Evolutionary conservation across 2,329 filamentous ascomycete genomes (phyloP).

Genomic region (Arthrobotrys musiformis): DNA sequence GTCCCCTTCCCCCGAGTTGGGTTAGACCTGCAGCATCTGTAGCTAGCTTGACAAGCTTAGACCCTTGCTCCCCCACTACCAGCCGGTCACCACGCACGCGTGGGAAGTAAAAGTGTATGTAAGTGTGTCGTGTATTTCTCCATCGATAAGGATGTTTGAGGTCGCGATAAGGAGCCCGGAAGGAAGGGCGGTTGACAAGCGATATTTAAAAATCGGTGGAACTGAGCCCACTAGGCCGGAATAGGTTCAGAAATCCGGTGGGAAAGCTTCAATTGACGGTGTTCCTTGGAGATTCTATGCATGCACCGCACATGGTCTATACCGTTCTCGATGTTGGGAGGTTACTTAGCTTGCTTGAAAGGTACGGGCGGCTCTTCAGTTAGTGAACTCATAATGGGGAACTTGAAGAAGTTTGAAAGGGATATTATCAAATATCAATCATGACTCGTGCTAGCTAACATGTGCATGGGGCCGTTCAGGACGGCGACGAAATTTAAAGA

Average conservation of each 20-base stretch:
- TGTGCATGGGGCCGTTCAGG: background rate
- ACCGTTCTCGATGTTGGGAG: background rate
- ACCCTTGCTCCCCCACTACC: background rate
- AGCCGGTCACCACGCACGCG: background rate
- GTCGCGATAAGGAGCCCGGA: constrained; percentile 35
- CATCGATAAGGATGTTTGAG: constrained; percentile 23
- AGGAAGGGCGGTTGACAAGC: constrained; percentile 29
- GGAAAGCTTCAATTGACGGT: background rate
- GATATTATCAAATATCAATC: constrained; percentile 10
- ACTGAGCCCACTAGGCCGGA: constrained; percentile 40
- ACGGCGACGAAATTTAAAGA: constrained; percentile 20
- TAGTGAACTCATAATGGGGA: no score
- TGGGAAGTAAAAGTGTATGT: background rate
- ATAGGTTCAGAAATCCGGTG: constrained; percentile 24
- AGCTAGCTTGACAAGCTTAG: background rate
- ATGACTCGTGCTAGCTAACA: constrained; percentile 6
- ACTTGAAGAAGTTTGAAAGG: constrained; percentile 1
- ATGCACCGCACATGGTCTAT: no score
- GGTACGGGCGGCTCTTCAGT: constrained; percentile 11
- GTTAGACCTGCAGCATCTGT: background rate
- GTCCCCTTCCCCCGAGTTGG: background rate
- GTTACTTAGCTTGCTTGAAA: no score
- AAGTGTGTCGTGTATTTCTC: background rate
- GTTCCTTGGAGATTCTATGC: background rate
- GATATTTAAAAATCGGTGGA: constrained; percentile 34